These are phyloP conservation scores for Rhizopogon roseolus DNA, from an alignment of 768 basidiomycete genomes.

Conservation along the genomic window DNA sequence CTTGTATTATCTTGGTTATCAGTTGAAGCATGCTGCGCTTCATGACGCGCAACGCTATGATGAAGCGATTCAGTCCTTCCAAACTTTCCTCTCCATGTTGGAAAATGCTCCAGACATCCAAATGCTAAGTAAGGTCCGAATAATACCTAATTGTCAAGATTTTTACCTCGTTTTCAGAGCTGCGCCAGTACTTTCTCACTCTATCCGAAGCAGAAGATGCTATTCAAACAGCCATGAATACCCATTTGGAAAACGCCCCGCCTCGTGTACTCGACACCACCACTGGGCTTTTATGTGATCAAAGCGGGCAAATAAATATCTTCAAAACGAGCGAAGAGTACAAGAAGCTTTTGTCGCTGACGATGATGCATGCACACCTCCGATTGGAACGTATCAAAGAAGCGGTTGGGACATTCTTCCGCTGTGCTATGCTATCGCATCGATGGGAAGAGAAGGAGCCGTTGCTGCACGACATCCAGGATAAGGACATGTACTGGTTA, in stretches of 20 bases:
- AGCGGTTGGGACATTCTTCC: constrained; percentile 4
- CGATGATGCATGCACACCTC: neutral
- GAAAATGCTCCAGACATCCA: neutral
- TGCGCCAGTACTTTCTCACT: neutral
- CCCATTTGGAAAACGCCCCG: neutral
- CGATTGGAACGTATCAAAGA: neutral
- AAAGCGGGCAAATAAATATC: neutral
- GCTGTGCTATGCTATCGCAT: constrained; percentile 19
- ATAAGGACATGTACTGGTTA: constrained; percentile 13
- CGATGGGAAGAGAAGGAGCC: constrained; percentile 17
- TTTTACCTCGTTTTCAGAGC: neutral
- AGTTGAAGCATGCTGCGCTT: constrained; percentile 71
- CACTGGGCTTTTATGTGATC: neutral
- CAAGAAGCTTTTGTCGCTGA: neutral
- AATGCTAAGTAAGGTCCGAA: neutral
- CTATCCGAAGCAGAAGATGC: neutral
- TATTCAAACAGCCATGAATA: neutral
- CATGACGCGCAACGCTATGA: constrained; percentile 73
- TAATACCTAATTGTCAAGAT: neutral
- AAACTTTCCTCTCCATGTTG: neutral
- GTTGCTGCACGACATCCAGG: constrained; percentile 14
- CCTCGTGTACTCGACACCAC: neutral
- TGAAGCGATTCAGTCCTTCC: constrained; percentile 68
- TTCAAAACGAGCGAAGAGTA: neutral
- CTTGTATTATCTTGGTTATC: neutral